Percentiles rank a stretch among this genome's conserved stretches.
Conservation (phyloP, 2,329 filamentous ascomycete species). For the Tolypocladium guangdongense region DNA sequence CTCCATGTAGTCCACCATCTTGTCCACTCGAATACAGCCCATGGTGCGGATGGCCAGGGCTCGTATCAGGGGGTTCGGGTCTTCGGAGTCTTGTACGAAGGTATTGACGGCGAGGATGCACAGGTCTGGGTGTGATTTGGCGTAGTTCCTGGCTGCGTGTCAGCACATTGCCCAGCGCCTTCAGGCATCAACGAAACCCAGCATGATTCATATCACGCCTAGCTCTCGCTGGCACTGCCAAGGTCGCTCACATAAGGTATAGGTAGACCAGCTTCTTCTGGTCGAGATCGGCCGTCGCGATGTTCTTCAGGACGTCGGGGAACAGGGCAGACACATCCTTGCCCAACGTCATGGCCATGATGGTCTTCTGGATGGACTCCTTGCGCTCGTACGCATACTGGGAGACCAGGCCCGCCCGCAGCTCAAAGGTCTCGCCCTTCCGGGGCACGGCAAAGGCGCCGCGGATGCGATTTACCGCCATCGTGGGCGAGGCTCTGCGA, state of each 20-base stretch:
- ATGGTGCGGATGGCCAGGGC: conserved; percentile 94
- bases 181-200: too few species aligned
- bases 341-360: conserved; percentile 99
- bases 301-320: conserved; percentile 97
- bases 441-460: conserved; percentile 86
- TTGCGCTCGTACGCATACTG: conserved; percentile 99
- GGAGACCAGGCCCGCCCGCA: conserved; percentile 88
- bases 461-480: conserved; percentile 94
- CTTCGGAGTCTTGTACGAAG: conserved; percentile 97
- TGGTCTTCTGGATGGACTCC: conserved; percentile 98
- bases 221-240: background rate
- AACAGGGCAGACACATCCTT: conserved; percentile 98
- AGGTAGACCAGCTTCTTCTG: conserved; percentile 99
- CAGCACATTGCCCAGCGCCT: background rate
- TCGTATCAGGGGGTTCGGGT: conserved; percentile 90
- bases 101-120: conserved; percentile 99
- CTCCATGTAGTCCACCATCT: conserved; percentile 99
- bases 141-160: conserved; percentile 69
- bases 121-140: conserved; percentile 95
- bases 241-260: conserved; percentile 73
- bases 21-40: conserved; percentile 96
- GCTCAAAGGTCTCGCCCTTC: conserved; percentile 97
- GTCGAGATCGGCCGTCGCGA: conserved; percentile 85
- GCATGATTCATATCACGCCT: background rate
- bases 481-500: conserved; percentile 25